Evolutionary conservation across 495 filamentous ascomycete species (phyloP).

Genomic region (Extremus antarcticus): DNA sequence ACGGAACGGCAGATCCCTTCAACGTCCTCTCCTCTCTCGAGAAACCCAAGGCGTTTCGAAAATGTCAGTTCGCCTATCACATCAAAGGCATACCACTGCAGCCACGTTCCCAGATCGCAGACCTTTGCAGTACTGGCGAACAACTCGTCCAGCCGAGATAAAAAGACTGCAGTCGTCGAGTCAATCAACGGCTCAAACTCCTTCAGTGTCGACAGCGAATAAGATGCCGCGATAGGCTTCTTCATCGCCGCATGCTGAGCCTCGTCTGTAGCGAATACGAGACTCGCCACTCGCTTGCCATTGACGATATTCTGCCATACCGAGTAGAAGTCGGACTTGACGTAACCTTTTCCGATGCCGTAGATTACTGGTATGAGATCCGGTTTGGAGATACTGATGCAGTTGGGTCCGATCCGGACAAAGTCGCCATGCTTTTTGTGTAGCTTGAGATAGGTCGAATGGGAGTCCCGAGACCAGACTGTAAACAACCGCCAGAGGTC

Average conservation of each 20-base stretch:
- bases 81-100: constrained; percentile 41
- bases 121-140: constrained; percentile 23
- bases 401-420: constrained; percentile 36
- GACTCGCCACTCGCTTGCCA: constrained; percentile 9
- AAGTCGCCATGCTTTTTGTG: constrained; percentile 33
- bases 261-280: constrained; percentile 19
- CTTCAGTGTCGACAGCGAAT: constrained; percentile 12
- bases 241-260: constrained; percentile 15
- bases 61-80: constrained; percentile 36
- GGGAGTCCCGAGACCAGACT: constrained; percentile 8
- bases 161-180: constrained; percentile 13
- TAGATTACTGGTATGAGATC: constrained; percentile 17
- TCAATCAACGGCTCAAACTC: constrained; percentile 18
- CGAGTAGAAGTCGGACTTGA: constrained; percentile 18
- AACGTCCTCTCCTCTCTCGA: constrained; percentile 31
- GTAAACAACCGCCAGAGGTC: constrained; percentile 13
- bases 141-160: constrained; percentile 13
- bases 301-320: constrained; percentile 19
- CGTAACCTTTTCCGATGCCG: constrained; percentile 14
- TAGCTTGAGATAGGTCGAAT: constrained; percentile 17
- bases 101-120: constrained; percentile 32
- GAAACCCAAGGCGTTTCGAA: constrained; percentile 30
- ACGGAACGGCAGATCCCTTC: constrained; percentile 26
- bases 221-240: constrained; percentile 11
- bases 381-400: constrained; percentile 28